Base-by-base conservation (phyloP, 441 rosid species). In the Arabidopsis hybrid region DNA sequence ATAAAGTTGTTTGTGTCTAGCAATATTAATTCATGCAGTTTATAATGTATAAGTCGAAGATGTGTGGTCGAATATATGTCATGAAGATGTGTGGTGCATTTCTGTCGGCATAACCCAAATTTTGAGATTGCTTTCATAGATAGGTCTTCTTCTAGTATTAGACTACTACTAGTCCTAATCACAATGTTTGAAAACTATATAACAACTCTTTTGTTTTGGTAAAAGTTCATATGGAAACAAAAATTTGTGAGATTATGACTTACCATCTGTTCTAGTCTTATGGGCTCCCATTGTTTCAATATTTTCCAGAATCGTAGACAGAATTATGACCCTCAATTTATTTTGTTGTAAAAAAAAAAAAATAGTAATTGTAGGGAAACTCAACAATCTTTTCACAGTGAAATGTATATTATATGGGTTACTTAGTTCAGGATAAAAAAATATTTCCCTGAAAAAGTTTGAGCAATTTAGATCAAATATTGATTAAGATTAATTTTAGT, bases 61-160 rank as follows among this genome's bases (percentile, higher is more conserved):
- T 36, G 8, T 6, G 49, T 45, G 17, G 50, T 46, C 8, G 8
- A 46, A 5, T 13, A 50, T 50, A 18, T 1, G 56, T 51, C 57
- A 51, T 0, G 5, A 7, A 32, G 6, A 49, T 38, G 5, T 36
- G 49, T 39, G 36, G 17, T 52, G 31, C 29, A 50, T 45, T 6
- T 38, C n/a, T 60, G 75, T 60, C 75, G 67, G 67, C 42, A 60
- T 60, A 47, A 39, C 75, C 75, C 60, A 49, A 60, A 60, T 1
- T 18, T 31, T 56, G 43, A 56, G 13, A 56, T 17, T 16, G 42
- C 8, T 68, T 68, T 56, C 17, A 42, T 17, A 42, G 6, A 68
- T 32, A n/a, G 7, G 67, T 26, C 67, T 26, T 70, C 31, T 36
- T 29, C 17, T 1, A 45, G 8, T 31, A 70, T 1, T 21, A 38